Evolutionary conservation across 176 grass and related monocot genomes (phyloP), one percentile per base, ranked within the genome.

Genomic region (Triticum timopheevii): DNA sequence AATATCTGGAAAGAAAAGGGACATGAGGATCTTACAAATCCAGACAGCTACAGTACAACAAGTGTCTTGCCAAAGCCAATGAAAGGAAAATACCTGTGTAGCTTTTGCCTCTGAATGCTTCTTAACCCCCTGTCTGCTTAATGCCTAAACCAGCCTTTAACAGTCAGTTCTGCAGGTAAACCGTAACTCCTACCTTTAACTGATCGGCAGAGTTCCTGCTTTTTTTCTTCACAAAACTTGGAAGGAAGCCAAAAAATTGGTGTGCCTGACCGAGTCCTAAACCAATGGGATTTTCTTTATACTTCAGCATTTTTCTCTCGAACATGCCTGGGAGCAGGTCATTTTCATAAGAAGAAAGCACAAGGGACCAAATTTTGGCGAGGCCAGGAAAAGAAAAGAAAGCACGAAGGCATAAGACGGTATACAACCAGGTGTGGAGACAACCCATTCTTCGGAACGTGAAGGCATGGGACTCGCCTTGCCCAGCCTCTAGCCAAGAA

Each of bases 1-100:
- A 76, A 76, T 76, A 76, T 31, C 27, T 54, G 47, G 73, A 76
- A 76, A 54, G 15, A 45, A 76, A 54, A 54, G 25, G 50, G 73
- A 22, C 73, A 7, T 12, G 73, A 10, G 73, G 73, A 74, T 49
- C 71, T 74, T 74, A 27, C 71, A 74, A 74, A 74, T 8, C 12
- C 39, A 73, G 71, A 76, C 45, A 76, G 73, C 73, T 52, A 76
- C 25, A 24, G 36, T 73, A 42, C 70, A 73, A 7, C 4, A 47
- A 76, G 73, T 31, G 44, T 8, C 17, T 74, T 74, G 71, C 67
- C 73, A 76, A 54, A 20, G 73, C 45, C 25, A 33, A 76, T 16
- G 47, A 33, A 52, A 76, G 45, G 3, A 31, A 3, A 20, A 76
- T 54, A 31, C 4, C 73, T 50, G 27, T 75, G 27, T 30, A 30